These are phyloP conservation scores for Penicillium crustosum DNA, from an alignment of 2,329 filamentous ascomycete species.

Conservation along the genomic window DNA sequence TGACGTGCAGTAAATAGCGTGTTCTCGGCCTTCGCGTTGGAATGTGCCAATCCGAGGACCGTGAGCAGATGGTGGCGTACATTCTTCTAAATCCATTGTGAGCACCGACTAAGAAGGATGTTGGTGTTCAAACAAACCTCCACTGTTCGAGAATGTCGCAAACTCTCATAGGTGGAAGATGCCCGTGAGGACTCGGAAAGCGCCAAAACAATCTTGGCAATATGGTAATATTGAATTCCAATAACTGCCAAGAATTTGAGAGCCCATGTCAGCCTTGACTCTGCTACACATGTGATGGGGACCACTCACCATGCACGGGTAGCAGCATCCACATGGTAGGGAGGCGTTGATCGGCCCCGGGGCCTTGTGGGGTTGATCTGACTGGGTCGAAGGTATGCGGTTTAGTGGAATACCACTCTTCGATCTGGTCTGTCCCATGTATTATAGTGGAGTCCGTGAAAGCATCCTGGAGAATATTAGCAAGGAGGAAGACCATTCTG, in stretches of 20 bases:
- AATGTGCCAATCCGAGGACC: constrained; percentile 28
- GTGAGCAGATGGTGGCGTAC: constrained; percentile 25
- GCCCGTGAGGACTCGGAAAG: constrained; percentile 16
- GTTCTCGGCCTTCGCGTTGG: constrained; percentile 29
- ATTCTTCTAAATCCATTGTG: constrained; percentile 18
- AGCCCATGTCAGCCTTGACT: background rate
- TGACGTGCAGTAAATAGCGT: constrained; percentile 30
- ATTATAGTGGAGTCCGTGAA: too few species aligned
- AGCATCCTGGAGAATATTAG: constrained; percentile 27
- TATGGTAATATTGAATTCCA: constrained; percentile 38
- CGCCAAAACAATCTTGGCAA: constrained; percentile 33
- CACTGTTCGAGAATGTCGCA: constrained; percentile 23
- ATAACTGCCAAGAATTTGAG: constrained; percentile 25
- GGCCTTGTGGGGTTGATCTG: constrained; percentile 20
- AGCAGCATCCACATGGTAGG: constrained; percentile 35
- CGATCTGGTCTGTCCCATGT: constrained; percentile 5
- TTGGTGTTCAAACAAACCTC: constrained; percentile 16
- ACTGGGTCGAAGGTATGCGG: constrained; percentile 32
- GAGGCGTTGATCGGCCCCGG: constrained; percentile 23
- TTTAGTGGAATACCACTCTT: constrained; percentile 25
- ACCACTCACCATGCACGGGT: constrained; percentile 29
- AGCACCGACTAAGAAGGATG: background rate
- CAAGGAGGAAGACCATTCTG: constrained; percentile 38
- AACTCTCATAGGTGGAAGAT: constrained; percentile 19
- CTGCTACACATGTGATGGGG: background rate